Evolutionary conservation across 208 protist genomes (phyloP).

Genomic region (Trypanosoma vivax): DNA sequence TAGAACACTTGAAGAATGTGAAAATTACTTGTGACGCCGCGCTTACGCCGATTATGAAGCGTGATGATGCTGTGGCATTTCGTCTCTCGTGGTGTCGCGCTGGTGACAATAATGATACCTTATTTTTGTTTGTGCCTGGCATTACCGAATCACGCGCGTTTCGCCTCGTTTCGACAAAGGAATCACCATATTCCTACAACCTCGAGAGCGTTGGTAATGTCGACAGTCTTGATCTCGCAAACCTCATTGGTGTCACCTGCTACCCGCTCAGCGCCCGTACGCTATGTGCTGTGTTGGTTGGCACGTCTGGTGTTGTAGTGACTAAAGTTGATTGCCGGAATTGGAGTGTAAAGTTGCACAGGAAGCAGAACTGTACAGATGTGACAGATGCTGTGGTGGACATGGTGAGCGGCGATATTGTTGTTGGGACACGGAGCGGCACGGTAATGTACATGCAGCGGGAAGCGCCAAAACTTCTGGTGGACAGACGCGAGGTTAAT

Average conservation of each 20-base stretch:
- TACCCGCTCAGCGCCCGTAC: constrained; percentile 29
- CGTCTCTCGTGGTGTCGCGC: constrained; percentile 52
- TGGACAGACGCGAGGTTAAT: neutral
- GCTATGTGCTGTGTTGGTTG: constrained; percentile 33
- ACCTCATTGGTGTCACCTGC: constrained; percentile 29
- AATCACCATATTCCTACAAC: constrained; percentile 7
- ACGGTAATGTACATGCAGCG: constrained; percentile 34
- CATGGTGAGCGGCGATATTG: constrained; percentile 43
- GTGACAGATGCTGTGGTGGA: constrained; percentile 38
- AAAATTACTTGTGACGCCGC: constrained; percentile 28
- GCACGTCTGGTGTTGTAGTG: constrained; percentile 29
- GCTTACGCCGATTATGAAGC: constrained; percentile 33
- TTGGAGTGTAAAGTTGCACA: constrained; percentile 38
- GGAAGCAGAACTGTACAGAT: constrained; percentile 39
- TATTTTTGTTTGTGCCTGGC: constrained; percentile 48
- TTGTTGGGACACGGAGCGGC: constrained; percentile 54
- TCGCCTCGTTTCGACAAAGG: constrained; percentile 13
- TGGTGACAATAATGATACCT: constrained; percentile 12
- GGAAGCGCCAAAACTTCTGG: constrained; percentile 15
- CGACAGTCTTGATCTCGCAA: constrained; percentile 26
- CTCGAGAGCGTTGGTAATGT: constrained; percentile 30
- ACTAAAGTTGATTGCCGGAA: constrained; percentile 42
- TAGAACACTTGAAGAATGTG: constrained; percentile 3
- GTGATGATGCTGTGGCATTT: constrained; percentile 38
- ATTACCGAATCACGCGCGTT: constrained; percentile 37